These are phyloP conservation scores for Austroboletus niveus DNA, from an alignment of 1,284 basidiomycete genomes.

Conservation along the genomic window DNA sequence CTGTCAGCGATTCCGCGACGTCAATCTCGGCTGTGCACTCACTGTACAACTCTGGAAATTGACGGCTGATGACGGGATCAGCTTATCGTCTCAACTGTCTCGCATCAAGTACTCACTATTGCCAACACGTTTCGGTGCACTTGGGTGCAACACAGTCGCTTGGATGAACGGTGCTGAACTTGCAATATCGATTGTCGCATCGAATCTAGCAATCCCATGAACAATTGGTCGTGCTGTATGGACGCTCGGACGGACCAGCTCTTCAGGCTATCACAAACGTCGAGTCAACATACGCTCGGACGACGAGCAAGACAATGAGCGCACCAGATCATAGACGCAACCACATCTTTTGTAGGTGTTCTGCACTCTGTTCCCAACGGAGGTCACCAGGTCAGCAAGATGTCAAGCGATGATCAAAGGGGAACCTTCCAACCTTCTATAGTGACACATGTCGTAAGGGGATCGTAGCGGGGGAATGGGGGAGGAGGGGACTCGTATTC, in stretches of 20 bases:
- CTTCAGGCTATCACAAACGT: constrained; percentile 46
- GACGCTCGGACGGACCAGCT: constrained; percentile 42
- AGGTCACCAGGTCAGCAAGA: constrained; percentile 8
- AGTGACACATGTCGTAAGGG: constrained; percentile 27
- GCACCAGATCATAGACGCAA: constrained; percentile 56
- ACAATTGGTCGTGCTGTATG: constrained; percentile 8
- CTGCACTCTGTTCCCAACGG: constrained; percentile 29
- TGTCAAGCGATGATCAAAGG: not conserved
- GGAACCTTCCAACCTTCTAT: constrained; percentile 29
- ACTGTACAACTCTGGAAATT: constrained; percentile 67
- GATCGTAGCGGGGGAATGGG: constrained; percentile 4
- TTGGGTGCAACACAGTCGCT: constrained; percentile 52
- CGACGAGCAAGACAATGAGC: constrained; percentile 21
- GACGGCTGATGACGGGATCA: constrained; percentile 46
- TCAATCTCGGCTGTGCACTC: constrained; percentile 22
- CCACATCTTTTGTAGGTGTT: constrained; percentile 44
- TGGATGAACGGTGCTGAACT: constrained; percentile 66
- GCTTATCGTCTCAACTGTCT: constrained; percentile 12
- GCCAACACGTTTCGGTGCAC: constrained; percentile 69
- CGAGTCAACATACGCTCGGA: constrained; percentile 14
- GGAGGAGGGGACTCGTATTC: constrained; percentile 3
- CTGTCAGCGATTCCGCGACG: constrained; percentile 12
- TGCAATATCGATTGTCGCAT: constrained; percentile 65
- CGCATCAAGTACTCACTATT: constrained; percentile 54
- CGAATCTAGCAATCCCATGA: constrained; percentile 37